Conservation (phyloP, 345 rosid genomes). For the Camelina neglecta region DNA sequence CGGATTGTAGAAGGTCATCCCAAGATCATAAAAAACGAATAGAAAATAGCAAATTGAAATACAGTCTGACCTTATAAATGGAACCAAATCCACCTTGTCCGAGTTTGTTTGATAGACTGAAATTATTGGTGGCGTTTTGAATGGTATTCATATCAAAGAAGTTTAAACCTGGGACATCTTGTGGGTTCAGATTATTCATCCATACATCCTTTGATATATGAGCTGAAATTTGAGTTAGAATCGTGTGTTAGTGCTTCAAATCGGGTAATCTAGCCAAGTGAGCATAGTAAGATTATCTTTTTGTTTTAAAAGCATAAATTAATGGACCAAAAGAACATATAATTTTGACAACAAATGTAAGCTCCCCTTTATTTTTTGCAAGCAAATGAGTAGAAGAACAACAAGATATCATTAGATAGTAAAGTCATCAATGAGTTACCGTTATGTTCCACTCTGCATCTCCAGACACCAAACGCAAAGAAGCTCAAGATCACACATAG, state of each 20-base stretch:
- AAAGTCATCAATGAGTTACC: not conserved
- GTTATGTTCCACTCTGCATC: not conserved
- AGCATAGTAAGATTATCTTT: not conserved
- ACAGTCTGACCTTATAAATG: constrained; percentile 20
- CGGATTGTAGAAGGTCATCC: not conserved
- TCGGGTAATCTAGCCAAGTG: not conserved
- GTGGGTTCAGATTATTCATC: not conserved
- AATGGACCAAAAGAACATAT: not conserved
- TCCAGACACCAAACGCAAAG: constrained; percentile 4
- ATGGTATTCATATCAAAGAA: constrained; percentile 19
- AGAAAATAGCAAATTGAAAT: not conserved
- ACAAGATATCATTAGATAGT: not conserved
- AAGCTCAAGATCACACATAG: not conserved
- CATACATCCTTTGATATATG: constrained; percentile 1
- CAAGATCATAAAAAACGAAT: not conserved
- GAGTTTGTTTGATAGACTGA: constrained; percentile 26
- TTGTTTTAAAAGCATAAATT: not conserved
- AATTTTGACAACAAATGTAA: not conserved
- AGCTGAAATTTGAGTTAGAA: not conserved
- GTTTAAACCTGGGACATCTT: constrained; percentile 3
- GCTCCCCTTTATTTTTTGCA: not conserved
- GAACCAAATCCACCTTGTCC: constrained; percentile 39
- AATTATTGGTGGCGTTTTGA: constrained; percentile 13
- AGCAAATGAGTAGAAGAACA: not conserved
- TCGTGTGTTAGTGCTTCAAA: not conserved